phyloP scores from a whole-genome alignment of 768 basidiomycete genomes.

The Panellus pusillus region DNA sequence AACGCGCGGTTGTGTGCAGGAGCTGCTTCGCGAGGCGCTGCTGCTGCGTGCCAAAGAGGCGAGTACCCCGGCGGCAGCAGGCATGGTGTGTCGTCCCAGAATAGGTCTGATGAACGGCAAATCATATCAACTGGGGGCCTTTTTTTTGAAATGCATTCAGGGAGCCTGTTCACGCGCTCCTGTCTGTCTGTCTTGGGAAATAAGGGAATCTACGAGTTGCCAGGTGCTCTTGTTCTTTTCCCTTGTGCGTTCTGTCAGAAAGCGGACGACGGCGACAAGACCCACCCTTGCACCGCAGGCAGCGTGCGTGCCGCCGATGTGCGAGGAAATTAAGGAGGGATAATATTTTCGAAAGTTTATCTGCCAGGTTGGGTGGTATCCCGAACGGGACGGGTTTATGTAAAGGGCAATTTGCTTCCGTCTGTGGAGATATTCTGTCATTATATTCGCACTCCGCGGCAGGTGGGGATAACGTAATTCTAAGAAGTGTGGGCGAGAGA shows the following conservation, averaged over 20 bases:
- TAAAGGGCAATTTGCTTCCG: no score
- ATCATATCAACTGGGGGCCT: constrained; percentile 13
- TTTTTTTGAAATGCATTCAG: neutral
- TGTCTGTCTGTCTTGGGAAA: constrained; percentile 11
- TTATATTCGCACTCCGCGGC: constrained; percentile 12
- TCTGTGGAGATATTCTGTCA: no score
- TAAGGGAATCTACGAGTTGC: constrained; percentile 3
- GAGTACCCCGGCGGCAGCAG: neutral
- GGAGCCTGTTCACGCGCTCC: neutral
- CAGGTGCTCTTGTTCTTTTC: neutral
- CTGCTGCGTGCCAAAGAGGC: constrained; percentile 14
- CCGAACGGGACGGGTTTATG: no score
- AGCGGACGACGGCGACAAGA: neutral
- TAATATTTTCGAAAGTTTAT: neutral
- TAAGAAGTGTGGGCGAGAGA: neutral
- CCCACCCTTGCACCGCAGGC: constrained; percentile 9
- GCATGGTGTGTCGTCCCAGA: neutral
- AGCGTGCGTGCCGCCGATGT: constrained; percentile 7
- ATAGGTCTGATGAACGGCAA: constrained; percentile 1
- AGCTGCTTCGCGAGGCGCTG: neutral
- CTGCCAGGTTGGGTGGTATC: no score
- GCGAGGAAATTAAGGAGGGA: constrained; percentile 19
- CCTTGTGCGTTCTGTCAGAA: constrained; percentile 17
- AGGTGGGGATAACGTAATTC: neutral
- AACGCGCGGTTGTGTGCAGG: neutral